Evolutionary conservation across 2,329 filamentous ascomycete genomes (phyloP).

Genomic region (Fusarium coffeatum): DNA sequence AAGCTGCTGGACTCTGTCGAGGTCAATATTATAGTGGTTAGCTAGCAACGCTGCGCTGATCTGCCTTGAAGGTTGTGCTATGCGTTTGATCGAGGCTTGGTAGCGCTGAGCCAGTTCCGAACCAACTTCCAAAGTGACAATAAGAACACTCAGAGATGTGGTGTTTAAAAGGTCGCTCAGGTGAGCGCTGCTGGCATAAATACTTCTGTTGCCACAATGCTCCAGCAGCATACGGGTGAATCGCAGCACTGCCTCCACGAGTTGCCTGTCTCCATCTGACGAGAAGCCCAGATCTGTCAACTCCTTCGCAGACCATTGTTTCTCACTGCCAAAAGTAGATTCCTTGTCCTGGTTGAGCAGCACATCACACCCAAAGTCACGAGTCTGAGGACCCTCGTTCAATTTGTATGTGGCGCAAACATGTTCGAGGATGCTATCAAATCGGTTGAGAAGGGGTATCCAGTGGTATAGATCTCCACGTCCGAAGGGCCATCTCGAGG

Average conservation of each 20-base stretch:
- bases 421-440: constrained; percentile 86
- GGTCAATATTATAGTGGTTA: constrained; percentile 84
- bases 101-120: constrained; percentile 93
- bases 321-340: constrained; percentile 62
- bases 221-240: constrained; percentile 92
- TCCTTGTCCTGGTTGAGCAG: constrained; percentile 69
- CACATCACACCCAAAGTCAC: constrained; percentile 76
- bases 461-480: constrained; percentile 97
- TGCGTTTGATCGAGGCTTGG: constrained; percentile 85
- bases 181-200: constrained; percentile 93
- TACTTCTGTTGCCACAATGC: constrained; percentile 95
- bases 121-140: constrained; percentile 81
- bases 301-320: constrained; percentile 57
- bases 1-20: constrained; percentile 86
- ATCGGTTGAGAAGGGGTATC: constrained; percentile 93
- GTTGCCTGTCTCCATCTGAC: constrained; percentile 80
- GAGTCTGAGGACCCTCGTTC: constrained; percentile 80
- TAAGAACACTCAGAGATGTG: constrained; percentile 82
- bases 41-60: constrained; percentile 79
- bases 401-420: constrained; percentile 86
- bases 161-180: constrained; percentile 91
- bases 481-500: constrained; percentile 92
- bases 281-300: constrained; percentile 72
- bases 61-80: constrained; percentile 71
- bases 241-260: constrained; percentile 82